Evolutionary conservation across 140 eudicot species (phyloP).

Genomic region (Ambrosia hybrid): DNA sequence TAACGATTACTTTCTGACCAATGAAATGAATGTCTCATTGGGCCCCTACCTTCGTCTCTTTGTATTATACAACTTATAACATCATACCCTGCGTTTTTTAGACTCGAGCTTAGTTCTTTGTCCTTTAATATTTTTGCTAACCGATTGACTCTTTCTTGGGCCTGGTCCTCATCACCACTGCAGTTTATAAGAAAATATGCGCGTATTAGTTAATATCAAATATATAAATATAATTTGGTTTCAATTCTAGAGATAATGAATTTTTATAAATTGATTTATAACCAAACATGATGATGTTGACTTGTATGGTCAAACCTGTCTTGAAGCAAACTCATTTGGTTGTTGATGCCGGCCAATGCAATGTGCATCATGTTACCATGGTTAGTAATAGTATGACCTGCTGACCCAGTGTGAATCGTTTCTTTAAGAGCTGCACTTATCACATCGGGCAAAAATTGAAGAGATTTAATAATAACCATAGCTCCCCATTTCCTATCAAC

Average conservation of each 20-base stretch:
- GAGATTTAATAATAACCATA: conserved; percentile 92
- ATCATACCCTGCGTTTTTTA: conserved; percentile 76
- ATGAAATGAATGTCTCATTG: conserved; percentile 94
- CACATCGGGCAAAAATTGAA: conserved; percentile 70
- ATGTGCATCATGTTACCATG: conserved; percentile 91
- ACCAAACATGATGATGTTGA: background rate
- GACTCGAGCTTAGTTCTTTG: conserved; percentile 73
- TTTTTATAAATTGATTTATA: background rate
- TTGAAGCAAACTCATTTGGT: conserved; percentile 96
- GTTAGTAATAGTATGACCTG: conserved; percentile 17
- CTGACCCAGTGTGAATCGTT: conserved; percentile 46
- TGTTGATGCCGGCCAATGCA: conserved; percentile 86
- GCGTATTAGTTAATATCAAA: background rate
- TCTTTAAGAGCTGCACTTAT: conserved; percentile 76
- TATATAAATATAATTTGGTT: background rate
- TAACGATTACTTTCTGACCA: conserved; percentile 82
- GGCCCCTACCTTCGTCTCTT: conserved; percentile 96
- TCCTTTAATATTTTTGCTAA: conserved; percentile 87
- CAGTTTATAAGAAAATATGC: conserved; percentile 12
- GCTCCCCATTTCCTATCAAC: conserved; percentile 97
- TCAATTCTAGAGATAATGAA: background rate
- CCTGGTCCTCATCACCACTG: conserved; percentile 99
- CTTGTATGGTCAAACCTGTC: conserved; percentile 55
- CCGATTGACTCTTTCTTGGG: conserved; percentile 91
- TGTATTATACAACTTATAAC: conserved; percentile 96